Evolutionary conservation across 345 rosid species (phyloP).

Genomic region (Erucastrum elatum): DNA sequence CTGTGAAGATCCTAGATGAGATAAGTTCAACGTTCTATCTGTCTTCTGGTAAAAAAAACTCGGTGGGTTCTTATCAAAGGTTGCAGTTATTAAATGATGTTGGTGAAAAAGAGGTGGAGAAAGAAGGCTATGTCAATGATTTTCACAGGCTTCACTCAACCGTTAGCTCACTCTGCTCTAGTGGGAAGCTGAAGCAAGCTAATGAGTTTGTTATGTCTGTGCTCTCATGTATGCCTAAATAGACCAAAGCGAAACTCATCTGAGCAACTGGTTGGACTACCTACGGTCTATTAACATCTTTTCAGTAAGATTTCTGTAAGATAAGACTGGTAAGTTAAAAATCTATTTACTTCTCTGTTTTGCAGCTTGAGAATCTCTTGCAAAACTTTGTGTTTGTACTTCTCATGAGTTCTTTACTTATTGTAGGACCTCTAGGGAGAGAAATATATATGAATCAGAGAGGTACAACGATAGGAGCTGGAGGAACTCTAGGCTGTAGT

Average conservation of each 20-base stretch:
- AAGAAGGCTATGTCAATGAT: slow-evolving; percentile 36
- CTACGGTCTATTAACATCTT: too few species aligned
- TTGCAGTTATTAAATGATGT: slow-evolving; percentile 21
- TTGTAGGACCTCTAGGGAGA: slow-evolving; percentile 14
- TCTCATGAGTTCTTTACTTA: slow-evolving; percentile 12
- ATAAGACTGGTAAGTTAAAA: background rate
- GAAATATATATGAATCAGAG: slow-evolving; percentile 10
- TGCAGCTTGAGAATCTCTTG: background rate
- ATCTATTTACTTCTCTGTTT: slow-evolving; percentile 10
- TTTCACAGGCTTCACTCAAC: slow-evolving; percentile 56
- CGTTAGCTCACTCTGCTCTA: slow-evolving; percentile 65
- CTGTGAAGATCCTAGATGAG: slow-evolving; percentile 46
- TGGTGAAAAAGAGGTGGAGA: slow-evolving; percentile 26
- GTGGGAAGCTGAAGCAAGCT: slow-evolving; percentile 64
- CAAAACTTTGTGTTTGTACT: slow-evolving; percentile 5
- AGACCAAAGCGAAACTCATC: background rate
- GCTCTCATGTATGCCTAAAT: slow-evolving; percentile 44
- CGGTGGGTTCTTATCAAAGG: slow-evolving; percentile 15
- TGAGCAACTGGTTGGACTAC: too few species aligned
- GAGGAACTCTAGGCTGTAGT: slow-evolving; percentile 46
- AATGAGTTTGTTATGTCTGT: slow-evolving; percentile 51
- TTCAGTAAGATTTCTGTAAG: background rate
- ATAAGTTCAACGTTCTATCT: slow-evolving; percentile 39
- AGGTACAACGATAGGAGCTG: slow-evolving; percentile 66
- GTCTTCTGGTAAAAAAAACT: slow-evolving; percentile 31